These are phyloP conservation scores for Citrus inodora DNA, from an alignment of 345 rosid species.

Conservation along the genomic window DNA sequence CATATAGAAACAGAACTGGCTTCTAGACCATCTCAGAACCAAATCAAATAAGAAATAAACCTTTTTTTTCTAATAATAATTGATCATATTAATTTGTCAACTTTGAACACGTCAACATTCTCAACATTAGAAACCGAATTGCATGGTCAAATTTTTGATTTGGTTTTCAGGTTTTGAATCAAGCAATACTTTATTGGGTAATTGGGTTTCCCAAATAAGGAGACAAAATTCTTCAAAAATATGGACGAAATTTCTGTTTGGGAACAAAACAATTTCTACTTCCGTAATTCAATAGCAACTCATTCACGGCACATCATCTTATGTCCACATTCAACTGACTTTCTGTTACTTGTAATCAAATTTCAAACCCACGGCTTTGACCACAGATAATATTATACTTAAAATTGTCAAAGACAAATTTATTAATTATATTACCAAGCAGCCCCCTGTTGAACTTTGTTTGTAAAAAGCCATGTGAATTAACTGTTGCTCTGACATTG, in stretches of 20 bases:
- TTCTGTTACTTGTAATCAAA: not conserved
- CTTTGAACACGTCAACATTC: not conserved
- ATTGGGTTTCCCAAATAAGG: not conserved
- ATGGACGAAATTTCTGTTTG: not conserved
- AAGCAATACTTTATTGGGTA: not conserved
- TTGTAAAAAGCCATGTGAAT: not conserved
- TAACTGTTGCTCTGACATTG: not conserved
- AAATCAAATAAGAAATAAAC: too few relatives aligned
- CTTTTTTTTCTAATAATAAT: too few relatives aligned
- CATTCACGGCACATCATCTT: not conserved
- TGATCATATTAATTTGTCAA: not conserved
- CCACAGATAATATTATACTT: not conserved
- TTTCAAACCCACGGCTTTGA: not conserved
- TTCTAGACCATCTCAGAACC: too few relatives aligned
- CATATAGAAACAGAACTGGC: too few relatives aligned
- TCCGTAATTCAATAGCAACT: not conserved
- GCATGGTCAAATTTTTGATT: not conserved
- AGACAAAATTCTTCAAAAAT: not conserved
- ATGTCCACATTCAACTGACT: not conserved
- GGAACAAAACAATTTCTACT: not conserved
- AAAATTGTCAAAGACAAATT: not conserved
- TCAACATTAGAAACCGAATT: not conserved
- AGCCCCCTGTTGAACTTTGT: not conserved
- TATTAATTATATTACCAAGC: not conserved
- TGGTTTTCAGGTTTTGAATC: not conserved